A percentile compares a stretch with the other conserved stretches of the same genome.
Evolutionary conservation across 495 filamentous ascomycete genomes (phyloP).

Genomic region (Aspergillus sclerotioniger): DNA sequence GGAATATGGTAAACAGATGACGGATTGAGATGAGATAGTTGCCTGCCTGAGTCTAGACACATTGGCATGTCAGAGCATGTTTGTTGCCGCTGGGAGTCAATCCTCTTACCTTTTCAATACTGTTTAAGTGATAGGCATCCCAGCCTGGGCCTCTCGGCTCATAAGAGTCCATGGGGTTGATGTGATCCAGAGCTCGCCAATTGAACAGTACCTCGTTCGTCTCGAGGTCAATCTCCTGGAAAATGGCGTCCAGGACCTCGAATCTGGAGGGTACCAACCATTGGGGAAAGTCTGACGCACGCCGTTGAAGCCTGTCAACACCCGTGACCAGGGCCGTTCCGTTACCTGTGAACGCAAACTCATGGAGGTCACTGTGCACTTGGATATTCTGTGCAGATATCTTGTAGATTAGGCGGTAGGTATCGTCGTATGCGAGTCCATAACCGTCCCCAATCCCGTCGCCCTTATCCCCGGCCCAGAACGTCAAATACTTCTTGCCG

Average conservation of each 20-base stretch:
- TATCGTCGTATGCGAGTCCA: slow-evolving; percentile 22
- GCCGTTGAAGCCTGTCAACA: slow-evolving; percentile 32
- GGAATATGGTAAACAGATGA: slow-evolving; percentile 45
- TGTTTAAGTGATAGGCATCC: slow-evolving; percentile 34
- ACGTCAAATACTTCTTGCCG: slow-evolving; percentile 20
- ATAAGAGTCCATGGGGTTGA: slow-evolving; percentile 20
- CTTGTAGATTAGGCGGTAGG: slow-evolving; percentile 19
- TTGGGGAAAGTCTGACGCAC: not conserved
- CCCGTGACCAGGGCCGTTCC: slow-evolving; percentile 45
- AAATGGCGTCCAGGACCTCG: slow-evolving; percentile 42
- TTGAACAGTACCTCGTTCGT: slow-evolving; percentile 34
- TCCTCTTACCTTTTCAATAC: slow-evolving; percentile 22
- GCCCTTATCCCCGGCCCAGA: slow-evolving; percentile 23
- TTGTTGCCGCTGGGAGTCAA: no score
- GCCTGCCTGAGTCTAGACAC: slow-evolving; percentile 25
- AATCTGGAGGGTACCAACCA: not conserved
- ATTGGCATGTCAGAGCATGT: not conserved
- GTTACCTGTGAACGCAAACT: slow-evolving; percentile 37
- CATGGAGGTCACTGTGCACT: slow-evolving; percentile 30
- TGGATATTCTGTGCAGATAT: slow-evolving; percentile 20
- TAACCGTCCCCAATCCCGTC: slow-evolving; percentile 23
- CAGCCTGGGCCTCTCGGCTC: slow-evolving; percentile 8
- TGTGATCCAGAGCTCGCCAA: slow-evolving; percentile 30
- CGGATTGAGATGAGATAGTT: slow-evolving; percentile 55
- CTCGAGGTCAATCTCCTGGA: slow-evolving; percentile 43